Evolutionary conservation across 805 yeast species (phyloP).

Genomic region (Debaryomyces castellii): DNA sequence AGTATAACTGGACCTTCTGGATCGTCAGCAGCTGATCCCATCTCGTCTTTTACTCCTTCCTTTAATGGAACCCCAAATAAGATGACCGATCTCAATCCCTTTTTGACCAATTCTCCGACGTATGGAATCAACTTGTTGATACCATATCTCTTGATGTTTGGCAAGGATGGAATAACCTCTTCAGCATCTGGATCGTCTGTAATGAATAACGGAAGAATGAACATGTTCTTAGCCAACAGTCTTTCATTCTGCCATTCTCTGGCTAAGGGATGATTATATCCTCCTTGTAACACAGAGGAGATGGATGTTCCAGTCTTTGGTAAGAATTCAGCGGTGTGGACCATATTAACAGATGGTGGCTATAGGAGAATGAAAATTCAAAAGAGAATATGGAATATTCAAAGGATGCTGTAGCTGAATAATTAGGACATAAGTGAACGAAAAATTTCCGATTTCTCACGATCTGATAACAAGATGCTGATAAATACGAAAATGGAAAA

Average conservation of each 20-base stretch:
- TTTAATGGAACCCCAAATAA: conserved; percentile 88
- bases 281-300: conserved; percentile 84
- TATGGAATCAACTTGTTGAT: conserved; percentile 73
- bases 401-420: too few relatives aligned
- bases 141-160: conserved; percentile 87
- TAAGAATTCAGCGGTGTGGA: conserved; percentile 71
- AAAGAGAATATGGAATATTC: too few relatives aligned
- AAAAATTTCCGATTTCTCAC: neutral
- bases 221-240: conserved; percentile 81
- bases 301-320: conserved; percentile 58
- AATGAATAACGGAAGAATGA: conserved; percentile 88
- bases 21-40: conserved; percentile 91
- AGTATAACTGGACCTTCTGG: conserved; percentile 93
- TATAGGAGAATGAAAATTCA: too few relatives aligned
- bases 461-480: neutral
- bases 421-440: neutral
- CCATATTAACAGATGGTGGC: conserved; percentile 39
- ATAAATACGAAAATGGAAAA: neutral
- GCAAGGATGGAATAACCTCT: conserved; percentile 69
- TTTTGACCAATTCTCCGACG: conserved; percentile 64
- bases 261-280: conserved; percentile 85
- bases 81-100: conserved; percentile 84
- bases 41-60: conserved; percentile 72
- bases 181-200: conserved; percentile 82
- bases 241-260: conserved; percentile 91